A percentile compares a stretch with the other conserved stretches of the same genome.
phyloP scores from a whole-genome alignment of 495 filamentous ascomycete genomes.

The Jackrogersella multiformis region DNA sequence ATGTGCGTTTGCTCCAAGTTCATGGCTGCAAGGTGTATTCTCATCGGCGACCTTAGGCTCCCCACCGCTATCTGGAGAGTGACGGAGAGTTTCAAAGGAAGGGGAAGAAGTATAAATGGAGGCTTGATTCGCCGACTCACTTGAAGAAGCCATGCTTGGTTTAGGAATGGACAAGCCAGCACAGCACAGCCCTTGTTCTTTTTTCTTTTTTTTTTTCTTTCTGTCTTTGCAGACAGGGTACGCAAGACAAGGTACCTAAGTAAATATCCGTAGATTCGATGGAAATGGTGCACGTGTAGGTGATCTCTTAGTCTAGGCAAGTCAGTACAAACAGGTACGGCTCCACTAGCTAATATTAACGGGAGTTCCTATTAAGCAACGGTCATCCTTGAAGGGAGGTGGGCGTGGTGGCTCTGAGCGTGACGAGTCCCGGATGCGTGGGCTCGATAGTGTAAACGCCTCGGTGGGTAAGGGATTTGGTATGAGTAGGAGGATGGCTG shows the following conservation, averaged over 20 bases:
- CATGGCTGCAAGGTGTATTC: neutral
- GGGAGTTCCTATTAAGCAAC: constrained; percentile 21
- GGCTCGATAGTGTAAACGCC: constrained; percentile 41
- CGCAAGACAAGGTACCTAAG: constrained; percentile 29
- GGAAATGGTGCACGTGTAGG: constrained; percentile 27
- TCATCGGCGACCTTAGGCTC: constrained; percentile 6
- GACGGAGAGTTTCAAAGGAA: constrained; percentile 2
- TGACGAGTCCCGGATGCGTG: constrained; percentile 39
- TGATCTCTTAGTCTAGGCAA: constrained; percentile 20
- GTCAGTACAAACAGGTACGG: constrained; percentile 17
- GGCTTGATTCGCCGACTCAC: constrained; percentile 36
- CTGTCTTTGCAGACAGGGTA: constrained; percentile 7
- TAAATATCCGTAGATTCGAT: constrained; percentile 29
- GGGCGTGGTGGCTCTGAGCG: constrained; percentile 29
- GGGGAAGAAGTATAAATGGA: constrained; percentile 35
- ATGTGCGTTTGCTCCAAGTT: constrained; percentile 15
- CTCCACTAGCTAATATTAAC: constrained; percentile 42
- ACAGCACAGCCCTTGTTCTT: constrained; percentile 13
- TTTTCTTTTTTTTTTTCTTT: constrained; percentile 14
- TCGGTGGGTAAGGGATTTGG: constrained; percentile 28
- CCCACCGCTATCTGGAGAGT: constrained; percentile 3
- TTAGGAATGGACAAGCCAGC: constrained; percentile 21
- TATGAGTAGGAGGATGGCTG: constrained; percentile 7
- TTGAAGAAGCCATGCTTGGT: constrained; percentile 36
- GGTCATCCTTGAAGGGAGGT: constrained; percentile 27